These are phyloP conservation scores for Phoma sp. DNA, from an alignment of 2,329 filamentous ascomycete genomes.

Conservation along the genomic window DNA sequence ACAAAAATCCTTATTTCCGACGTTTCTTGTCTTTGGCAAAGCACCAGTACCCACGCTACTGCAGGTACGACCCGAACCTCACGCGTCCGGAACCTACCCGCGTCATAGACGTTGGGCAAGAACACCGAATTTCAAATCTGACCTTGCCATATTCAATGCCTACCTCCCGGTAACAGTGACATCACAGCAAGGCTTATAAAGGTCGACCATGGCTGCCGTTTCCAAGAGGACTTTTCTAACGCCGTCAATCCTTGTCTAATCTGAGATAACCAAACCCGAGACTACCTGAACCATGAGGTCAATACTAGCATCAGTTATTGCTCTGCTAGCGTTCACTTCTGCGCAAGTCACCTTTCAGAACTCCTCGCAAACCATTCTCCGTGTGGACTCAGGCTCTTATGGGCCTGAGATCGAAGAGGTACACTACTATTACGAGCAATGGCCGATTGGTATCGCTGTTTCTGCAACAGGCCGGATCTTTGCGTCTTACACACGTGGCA, in stretches of 20 bases:
- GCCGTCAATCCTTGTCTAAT: too few species aligned
- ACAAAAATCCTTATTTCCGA: too few species aligned
- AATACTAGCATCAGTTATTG: neutral
- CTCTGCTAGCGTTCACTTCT: neutral
- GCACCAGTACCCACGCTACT: neutral
- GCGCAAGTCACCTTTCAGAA: conserved; percentile 25
- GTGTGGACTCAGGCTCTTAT: conserved; percentile 56
- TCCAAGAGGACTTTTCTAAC: neutral
- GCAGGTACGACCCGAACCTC: conserved; percentile 7
- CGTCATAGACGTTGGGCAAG: conserved; percentile 5
- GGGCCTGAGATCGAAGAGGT: conserved; percentile 56
- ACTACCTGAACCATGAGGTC: neutral
- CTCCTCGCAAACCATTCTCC: conserved; percentile 42
- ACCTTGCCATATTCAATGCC: neutral
- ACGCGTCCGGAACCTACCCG: neutral
- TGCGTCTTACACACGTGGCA: conserved; percentile 57
- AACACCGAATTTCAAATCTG: conserved; percentile 1
- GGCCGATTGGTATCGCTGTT: conserved; percentile 57
- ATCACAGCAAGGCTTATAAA: neutral
- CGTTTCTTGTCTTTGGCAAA: too few species aligned
- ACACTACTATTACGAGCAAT: conserved; percentile 57
- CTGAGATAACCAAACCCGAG: too few species aligned
- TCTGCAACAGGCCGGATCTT: conserved; percentile 58
- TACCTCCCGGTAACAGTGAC: neutral
- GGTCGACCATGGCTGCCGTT: neutral